Evolutionary conservation across 768 basidiomycete species (phyloP).

Genomic region (Phallus indusiatus): DNA sequence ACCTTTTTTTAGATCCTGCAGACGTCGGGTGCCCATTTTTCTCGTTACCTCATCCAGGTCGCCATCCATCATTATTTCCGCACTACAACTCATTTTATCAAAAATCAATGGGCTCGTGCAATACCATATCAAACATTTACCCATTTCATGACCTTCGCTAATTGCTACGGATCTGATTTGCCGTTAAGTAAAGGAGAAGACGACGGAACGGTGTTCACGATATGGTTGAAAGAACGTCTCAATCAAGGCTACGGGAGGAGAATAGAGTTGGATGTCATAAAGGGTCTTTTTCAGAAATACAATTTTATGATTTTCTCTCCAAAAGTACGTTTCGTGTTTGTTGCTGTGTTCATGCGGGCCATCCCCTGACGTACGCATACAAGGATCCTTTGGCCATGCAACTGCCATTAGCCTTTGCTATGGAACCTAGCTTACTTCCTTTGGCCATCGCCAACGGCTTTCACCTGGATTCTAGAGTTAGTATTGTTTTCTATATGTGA

Average conservation of each 20-base stretch:
- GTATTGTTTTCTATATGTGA: constrained; percentile 17
- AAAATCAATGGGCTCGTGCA: constrained; percentile 63
- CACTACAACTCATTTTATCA: constrained; percentile 63
- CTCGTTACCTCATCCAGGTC: constrained; percentile 69
- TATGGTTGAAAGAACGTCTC: constrained; percentile 62
- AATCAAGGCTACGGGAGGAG: constrained; percentile 49
- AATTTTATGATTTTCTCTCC: constrained; percentile 74
- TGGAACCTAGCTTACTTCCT: constrained; percentile 67
- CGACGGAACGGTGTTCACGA: constrained; percentile 56
- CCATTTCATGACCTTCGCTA: constrained; percentile 53
- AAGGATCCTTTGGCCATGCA: constrained; percentile 73
- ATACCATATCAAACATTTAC: constrained; percentile 51
- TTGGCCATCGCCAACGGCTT: constrained; percentile 68
- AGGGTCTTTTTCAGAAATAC: constrained; percentile 59
- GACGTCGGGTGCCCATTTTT: constrained; percentile 66
- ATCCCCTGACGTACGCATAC: not conserved
- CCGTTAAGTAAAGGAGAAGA: constrained; percentile 46
- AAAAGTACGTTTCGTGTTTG: constrained; percentile 37
- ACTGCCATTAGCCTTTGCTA: constrained; percentile 65
- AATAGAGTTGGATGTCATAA: constrained; percentile 54
- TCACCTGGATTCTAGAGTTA: constrained; percentile 62
- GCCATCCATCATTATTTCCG: constrained; percentile 75
- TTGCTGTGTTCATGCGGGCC: not conserved
- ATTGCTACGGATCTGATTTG: constrained; percentile 15
- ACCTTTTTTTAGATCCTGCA: constrained; percentile 49